phyloP scores from a whole-genome alignment of 306 rosid species.

The Arachis stenosperma region DNA sequence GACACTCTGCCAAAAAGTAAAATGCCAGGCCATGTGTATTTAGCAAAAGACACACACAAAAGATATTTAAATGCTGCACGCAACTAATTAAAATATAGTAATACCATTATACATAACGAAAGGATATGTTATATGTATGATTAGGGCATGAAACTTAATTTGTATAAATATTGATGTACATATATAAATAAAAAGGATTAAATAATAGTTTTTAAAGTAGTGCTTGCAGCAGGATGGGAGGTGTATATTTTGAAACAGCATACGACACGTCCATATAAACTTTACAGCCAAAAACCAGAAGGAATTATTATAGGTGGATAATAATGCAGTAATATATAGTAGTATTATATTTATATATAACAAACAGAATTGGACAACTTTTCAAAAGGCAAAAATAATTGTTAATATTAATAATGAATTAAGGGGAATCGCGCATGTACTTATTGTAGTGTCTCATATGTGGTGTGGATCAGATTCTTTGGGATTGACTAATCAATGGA shows the following conservation, averaged over 20 bases:
- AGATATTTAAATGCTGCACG: constrained; percentile 22
- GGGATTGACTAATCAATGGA: constrained; percentile 49
- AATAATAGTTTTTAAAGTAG: no score
- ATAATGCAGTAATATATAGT: background rate
- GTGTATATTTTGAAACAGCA: constrained; percentile 38
- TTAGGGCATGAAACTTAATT: no score
- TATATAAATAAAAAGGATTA: no score
- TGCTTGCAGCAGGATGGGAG: no score
- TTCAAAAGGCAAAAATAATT: background rate
- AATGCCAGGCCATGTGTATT: constrained; percentile 19
- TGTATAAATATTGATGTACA: no score
- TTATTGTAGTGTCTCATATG: constrained; percentile 10
- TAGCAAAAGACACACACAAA: constrained; percentile 15
- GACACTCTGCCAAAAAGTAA: constrained; percentile 43
- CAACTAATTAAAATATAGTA: constrained; percentile 34
- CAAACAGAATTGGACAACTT: no score
- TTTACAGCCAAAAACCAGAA: constrained; percentile 25
- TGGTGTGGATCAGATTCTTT: constrained; percentile 37
- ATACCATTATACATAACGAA: background rate
- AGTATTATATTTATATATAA: background rate
- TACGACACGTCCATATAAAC: constrained; percentile 26
- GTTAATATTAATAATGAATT: background rate
- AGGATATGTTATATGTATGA: no score
- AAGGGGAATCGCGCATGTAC: constrained; percentile 1
- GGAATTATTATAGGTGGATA: constrained; percentile 10